Conservation (phyloP, 306 rosid species). For the barrel medic (Medicago truncatula) region DNA sequence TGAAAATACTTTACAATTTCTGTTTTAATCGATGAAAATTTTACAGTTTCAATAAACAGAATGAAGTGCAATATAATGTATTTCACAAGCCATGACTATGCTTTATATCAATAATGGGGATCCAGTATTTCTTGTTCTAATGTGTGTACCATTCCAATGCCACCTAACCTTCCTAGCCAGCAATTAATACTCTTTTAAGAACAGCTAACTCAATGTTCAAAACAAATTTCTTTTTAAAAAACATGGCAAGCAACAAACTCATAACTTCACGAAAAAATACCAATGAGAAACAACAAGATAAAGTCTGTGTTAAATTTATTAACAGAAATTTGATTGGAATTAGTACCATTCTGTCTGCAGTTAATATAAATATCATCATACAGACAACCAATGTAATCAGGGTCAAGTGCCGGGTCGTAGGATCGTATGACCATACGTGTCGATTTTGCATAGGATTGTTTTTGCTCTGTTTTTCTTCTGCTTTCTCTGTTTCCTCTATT, state of each 20-base stretch:
- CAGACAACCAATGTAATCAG: neutral
- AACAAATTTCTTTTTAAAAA: neutral
- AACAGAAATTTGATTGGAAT: neutral
- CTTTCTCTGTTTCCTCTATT: too few species aligned
- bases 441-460: too few species aligned
- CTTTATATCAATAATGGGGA: conserved; percentile 6
- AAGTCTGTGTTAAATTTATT: neutral
- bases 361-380: neutral
- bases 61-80: conserved; percentile 1
- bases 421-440: too few species aligned
- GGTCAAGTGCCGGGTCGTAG: too few species aligned
- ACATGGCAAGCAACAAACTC: neutral
- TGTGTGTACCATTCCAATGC: neutral
- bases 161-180: neutral
- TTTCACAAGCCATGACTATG: neutral
- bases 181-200: conserved; percentile 19
- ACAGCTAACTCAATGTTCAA: neutral
- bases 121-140: neutral
- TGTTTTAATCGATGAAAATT: conserved; percentile 2
- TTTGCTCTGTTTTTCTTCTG: too few species aligned
- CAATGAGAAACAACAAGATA: neutral
- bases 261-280: neutral
- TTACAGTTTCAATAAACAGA: conserved; percentile 1
- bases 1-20: conserved; percentile 13
- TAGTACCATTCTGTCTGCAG: neutral